Evolutionary conservation across 306 rosid genomes (phyloP).

Genomic region (Oxytropis ochrocephala): DNA sequence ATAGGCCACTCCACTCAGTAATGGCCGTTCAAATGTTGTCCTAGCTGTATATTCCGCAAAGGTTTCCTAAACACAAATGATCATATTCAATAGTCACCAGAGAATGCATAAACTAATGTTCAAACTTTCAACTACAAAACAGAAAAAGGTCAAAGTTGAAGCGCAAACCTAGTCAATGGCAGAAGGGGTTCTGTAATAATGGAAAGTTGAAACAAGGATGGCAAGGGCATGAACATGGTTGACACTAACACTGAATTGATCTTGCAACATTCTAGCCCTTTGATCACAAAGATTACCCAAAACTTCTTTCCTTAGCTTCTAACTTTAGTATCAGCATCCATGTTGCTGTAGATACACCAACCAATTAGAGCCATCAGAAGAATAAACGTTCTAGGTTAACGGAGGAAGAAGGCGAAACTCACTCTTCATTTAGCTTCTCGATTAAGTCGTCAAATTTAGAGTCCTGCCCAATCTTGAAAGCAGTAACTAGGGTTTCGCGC

Average conservation of each 20-base stretch:
- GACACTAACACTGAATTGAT: constrained; percentile 92
- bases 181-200: constrained; percentile 78
- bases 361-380: constrained; percentile 50
- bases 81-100: background rate
- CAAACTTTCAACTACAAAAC: background rate
- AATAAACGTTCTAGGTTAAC: too few relatives aligned
- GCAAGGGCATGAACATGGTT: constrained; percentile 98
- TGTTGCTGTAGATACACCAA: constrained; percentile 35
- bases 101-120: background rate
- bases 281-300: constrained; percentile 90
- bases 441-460: too few relatives aligned
- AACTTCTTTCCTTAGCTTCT: constrained; percentile 73
- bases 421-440: too few relatives aligned
- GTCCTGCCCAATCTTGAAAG: too few relatives aligned
- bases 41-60: constrained; percentile 94
- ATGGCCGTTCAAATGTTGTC: constrained; percentile 93
- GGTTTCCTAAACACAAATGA: constrained; percentile 51
- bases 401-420: too few relatives aligned
- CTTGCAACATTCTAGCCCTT: constrained; percentile 97
- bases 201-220: constrained; percentile 92
- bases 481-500: too few relatives aligned
- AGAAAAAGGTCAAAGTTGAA: background rate
- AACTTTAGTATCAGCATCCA: constrained; percentile 81
- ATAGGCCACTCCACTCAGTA: constrained; percentile 93
- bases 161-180: constrained; percentile 93